Conservation (phyloP, 2,329 filamentous ascomycete species). For the Stemphylium lycopersici region DNA sequence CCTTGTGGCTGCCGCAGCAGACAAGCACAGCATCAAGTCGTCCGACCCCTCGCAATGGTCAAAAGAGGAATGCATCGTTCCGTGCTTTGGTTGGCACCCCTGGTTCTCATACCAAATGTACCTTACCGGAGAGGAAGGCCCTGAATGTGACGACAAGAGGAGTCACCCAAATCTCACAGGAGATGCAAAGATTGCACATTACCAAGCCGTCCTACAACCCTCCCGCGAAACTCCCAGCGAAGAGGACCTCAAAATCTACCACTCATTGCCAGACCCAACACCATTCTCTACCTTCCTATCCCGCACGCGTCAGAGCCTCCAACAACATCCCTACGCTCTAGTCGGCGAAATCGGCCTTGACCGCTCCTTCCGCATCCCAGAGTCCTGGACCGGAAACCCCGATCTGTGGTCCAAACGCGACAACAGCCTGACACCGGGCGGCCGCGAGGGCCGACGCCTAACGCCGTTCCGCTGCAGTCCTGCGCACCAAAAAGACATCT, state of each 20-base stretch:
- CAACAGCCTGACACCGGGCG: slow-evolving; percentile 67
- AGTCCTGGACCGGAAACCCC: slow-evolving; percentile 54
- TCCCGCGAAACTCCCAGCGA: slow-evolving; percentile 35
- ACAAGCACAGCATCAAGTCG: slow-evolving; percentile 57
- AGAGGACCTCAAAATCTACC: slow-evolving; percentile 52
- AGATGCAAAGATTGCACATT: slow-evolving; percentile 63
- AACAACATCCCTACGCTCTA: slow-evolving; percentile 66
- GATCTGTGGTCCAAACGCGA: slow-evolving; percentile 52
- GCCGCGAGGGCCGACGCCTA: slow-evolving; percentile 71
- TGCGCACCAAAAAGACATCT: slow-evolving; percentile 70
- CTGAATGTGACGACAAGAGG: slow-evolving; percentile 12
- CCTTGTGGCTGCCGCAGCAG: slow-evolving; percentile 69
- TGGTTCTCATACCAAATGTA: slow-evolving; percentile 84
- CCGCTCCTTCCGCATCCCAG: slow-evolving; percentile 75
- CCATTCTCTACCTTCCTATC: slow-evolving; percentile 65
- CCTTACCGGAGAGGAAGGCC: slow-evolving; percentile 17
- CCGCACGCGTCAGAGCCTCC: slow-evolving; percentile 63
- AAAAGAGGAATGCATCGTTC: slow-evolving; percentile 59
- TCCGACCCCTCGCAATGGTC: slow-evolving; percentile 32
- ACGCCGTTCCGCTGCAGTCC: slow-evolving; percentile 72
- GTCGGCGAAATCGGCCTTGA: slow-evolving; percentile 81
- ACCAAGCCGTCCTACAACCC: slow-evolving; percentile 68
- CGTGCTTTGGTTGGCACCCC: slow-evolving; percentile 86
- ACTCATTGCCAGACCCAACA: slow-evolving; percentile 64
- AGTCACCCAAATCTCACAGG: slow-evolving; percentile 55